These are phyloP conservation scores for Aleurites moluccanus DNA, from an alignment of 441 rosid genomes.

Conservation along the genomic window DNA sequence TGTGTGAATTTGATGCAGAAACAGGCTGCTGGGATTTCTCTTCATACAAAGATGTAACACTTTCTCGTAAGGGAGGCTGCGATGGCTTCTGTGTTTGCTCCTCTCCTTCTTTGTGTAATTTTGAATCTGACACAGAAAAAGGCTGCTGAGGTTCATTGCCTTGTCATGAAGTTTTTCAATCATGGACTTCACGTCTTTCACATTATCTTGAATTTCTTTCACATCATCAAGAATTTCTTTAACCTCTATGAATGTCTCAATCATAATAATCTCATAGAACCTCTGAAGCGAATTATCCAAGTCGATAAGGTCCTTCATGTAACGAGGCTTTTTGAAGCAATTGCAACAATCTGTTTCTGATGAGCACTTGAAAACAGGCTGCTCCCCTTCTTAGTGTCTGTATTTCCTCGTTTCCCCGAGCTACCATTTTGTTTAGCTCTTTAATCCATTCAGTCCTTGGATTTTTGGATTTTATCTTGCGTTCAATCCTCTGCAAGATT, in stretches of 20 bases:
- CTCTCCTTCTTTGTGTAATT: background rate
- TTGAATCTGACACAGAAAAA: background rate
- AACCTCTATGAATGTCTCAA: background rate
- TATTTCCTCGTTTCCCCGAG: background rate
- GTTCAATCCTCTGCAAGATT: background rate
- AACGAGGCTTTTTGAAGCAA: slow-evolving; percentile 2
- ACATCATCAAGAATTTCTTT: background rate
- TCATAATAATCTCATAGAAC: slow-evolving; percentile 12
- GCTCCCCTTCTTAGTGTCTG: slow-evolving; percentile 4
- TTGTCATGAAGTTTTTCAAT: no score
- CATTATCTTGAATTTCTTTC: no score
- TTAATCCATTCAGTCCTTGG: slow-evolving; percentile 4
- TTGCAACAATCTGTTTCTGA: background rate
- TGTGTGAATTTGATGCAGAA: no score
- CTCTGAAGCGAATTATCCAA: slow-evolving; percentile 4
- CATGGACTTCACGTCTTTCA: no score
- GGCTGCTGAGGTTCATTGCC: no score
- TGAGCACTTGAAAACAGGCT: background rate
- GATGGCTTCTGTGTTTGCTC: no score
- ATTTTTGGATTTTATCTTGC: background rate
- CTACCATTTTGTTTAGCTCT: background rate
- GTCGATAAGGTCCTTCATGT: background rate
- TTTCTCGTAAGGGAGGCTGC: no score
- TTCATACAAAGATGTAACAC: no score
- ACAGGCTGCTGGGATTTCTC: no score